Percentiles rank a stretch among this genome's conserved stretches.
phyloP scores from a whole-genome alignment of 2,329 filamentous ascomycete species.

The Diplodia sapinea region DNA sequence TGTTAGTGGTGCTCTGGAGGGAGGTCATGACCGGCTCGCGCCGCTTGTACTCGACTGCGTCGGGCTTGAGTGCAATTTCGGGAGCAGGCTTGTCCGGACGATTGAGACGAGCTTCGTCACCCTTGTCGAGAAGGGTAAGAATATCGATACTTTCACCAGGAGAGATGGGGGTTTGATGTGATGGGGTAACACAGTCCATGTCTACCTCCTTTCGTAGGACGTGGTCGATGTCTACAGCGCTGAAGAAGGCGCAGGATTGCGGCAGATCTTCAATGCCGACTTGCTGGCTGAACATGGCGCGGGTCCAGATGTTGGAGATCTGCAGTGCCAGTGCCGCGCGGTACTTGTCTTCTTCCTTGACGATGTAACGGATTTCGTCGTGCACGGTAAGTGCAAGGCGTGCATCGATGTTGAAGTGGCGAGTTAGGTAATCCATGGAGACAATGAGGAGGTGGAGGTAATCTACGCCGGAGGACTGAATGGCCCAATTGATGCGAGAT shows the following conservation, averaged over 20 bases:
- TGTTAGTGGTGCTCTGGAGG: slow-evolving; percentile 40
- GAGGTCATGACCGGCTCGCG: slow-evolving; percentile 76
- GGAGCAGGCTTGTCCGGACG: slow-evolving; percentile 63
- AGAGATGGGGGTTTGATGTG: slow-evolving; percentile 76
- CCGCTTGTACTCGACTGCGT: slow-evolving; percentile 70
- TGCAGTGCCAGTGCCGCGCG: slow-evolving; percentile 90
- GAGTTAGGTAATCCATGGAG: slow-evolving; percentile 89
- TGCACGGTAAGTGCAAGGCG: slow-evolving; percentile 93
- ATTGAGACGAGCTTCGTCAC: slow-evolving; percentile 71
- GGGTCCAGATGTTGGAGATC: slow-evolving; percentile 92
- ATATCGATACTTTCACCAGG: slow-evolving; percentile 91
- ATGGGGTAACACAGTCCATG: slow-evolving; percentile 95
- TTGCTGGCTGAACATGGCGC: slow-evolving; percentile 96
- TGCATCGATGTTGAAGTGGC: slow-evolving; percentile 82
- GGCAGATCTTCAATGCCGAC: slow-evolving; percentile 95
- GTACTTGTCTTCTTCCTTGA: slow-evolving; percentile 84
- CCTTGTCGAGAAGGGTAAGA: slow-evolving; percentile 73
- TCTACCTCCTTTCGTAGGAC: slow-evolving; percentile 98
- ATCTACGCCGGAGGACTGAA: slow-evolving; percentile 95
- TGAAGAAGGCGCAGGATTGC: slow-evolving; percentile 94
- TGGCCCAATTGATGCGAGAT: slow-evolving; percentile 97
- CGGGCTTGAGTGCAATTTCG: slow-evolving; percentile 59
- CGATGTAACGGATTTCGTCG: slow-evolving; percentile 95
- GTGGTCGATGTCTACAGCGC: slow-evolving; percentile 90
- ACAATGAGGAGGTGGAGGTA: slow-evolving; percentile 94